Evolutionary conservation across 495 filamentous ascomycete species (phyloP).

Genomic region (Xylaria flabelliformis): DNA sequence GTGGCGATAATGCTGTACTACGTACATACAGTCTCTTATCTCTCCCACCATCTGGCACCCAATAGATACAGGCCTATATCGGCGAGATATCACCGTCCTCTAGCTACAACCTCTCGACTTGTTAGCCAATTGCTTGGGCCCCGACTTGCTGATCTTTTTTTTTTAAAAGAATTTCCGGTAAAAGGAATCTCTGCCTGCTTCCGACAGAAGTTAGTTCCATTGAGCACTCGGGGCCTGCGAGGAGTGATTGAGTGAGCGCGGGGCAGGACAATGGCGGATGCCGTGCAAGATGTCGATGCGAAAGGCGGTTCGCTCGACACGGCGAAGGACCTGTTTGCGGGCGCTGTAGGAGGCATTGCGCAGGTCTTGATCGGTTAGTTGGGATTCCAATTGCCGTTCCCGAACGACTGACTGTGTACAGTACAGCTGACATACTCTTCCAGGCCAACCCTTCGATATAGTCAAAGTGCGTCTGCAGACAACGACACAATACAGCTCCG

Average conservation of each 20-base stretch:
- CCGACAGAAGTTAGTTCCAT: background rate
- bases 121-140: conserved; percentile 2
- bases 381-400: background rate
- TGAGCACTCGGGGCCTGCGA: conserved; percentile 4
- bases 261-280: conserved; percentile 47
- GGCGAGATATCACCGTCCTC: background rate
- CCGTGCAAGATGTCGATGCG: conserved; percentile 46
- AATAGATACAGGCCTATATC: conserved; percentile 25
- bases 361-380: conserved; percentile 91
- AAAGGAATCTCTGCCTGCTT: background rate
- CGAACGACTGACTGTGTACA: no score
- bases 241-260: conserved; percentile 15
- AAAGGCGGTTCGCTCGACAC: conserved; percentile 56
- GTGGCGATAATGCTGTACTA: conserved; percentile 6
- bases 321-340: conserved; percentile 91
- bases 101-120: background rate
- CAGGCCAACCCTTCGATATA: conserved; percentile 98
- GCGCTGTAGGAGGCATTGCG: conserved; percentile 89
- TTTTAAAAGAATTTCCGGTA: background rate
- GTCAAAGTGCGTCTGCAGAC: conserved; percentile 98
- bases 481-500: conserved; percentile 76
- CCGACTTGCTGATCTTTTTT: background rate
- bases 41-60: conserved; percentile 2
- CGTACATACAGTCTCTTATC: conserved; percentile 14
- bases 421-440: background rate